Percentiles rank a stretch among this genome's conserved stretches.
phyloP scores from a whole-genome alignment of 345 rosid genomes.

The Salix exigua region DNA sequence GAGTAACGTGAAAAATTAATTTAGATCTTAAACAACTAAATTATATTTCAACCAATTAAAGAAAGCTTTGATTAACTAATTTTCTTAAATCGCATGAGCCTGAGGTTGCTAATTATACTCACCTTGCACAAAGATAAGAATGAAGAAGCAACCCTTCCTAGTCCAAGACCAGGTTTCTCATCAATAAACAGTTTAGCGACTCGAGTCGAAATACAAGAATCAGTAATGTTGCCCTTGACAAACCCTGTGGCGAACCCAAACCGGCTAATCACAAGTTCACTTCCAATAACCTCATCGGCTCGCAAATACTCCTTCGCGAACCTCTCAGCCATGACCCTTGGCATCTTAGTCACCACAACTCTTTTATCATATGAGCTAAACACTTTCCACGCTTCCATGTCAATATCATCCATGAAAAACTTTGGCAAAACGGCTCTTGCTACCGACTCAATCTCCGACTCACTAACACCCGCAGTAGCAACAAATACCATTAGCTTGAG shows the following conservation, averaged over 20 bases:
- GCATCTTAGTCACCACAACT: slow-evolving; percentile 70
- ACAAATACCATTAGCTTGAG: slow-evolving; percentile 65
- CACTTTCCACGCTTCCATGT: slow-evolving; percentile 65
- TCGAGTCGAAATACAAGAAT: slow-evolving; percentile 20
- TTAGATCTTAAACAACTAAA: not conserved
- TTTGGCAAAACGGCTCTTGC: slow-evolving; percentile 86
- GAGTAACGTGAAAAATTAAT: too few species aligned
- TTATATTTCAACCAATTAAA: not conserved
- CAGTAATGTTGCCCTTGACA: slow-evolving; percentile 18
- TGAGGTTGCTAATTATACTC: slow-evolving; percentile 12
- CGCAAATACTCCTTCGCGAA: slow-evolving; percentile 71
- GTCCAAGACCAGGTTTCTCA: slow-evolving; percentile 48
- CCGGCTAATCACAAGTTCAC: slow-evolving; percentile 54
- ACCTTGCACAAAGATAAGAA: slow-evolving; percentile 70
- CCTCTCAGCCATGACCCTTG: slow-evolving; percentile 74
- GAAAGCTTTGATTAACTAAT: not conserved
- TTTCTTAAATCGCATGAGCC: not conserved
- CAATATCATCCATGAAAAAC: slow-evolving; percentile 76
- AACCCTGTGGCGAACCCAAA: slow-evolving; percentile 73
- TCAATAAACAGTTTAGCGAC: slow-evolving; percentile 47
- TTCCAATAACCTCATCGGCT: slow-evolving; percentile 73
- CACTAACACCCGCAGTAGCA: slow-evolving; percentile 52
- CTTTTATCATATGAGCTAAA: slow-evolving; percentile 52
- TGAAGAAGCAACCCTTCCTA: slow-evolving; percentile 38
- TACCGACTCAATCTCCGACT: slow-evolving; percentile 68